Conservation (phyloP, 257 asterid genomes). For the Asclepias syriaca region DNA sequence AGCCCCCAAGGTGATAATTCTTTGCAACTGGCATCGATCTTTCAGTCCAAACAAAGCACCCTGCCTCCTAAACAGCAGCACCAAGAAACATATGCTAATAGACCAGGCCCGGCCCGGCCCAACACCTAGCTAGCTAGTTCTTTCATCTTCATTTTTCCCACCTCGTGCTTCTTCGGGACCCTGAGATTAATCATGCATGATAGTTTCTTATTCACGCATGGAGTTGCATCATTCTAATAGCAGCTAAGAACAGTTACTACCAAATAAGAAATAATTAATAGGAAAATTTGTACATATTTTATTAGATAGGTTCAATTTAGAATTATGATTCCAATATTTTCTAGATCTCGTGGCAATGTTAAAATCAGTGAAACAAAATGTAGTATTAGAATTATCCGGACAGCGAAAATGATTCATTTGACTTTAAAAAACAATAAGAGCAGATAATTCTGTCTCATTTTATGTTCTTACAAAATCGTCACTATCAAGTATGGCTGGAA, state of each 20-base stretch:
- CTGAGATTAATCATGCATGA: conserved; percentile 3
- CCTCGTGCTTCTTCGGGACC: background rate
- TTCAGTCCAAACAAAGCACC: conserved; percentile 1
- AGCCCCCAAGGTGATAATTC: conserved; percentile 3
- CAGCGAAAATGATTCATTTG: background rate
- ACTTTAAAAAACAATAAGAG: background rate
- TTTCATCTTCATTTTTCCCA: background rate
- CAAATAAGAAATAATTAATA: background rate
- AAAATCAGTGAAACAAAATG: background rate
- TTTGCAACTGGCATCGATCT: background rate
- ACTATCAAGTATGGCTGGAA: conserved; percentile 29
- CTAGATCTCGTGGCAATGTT: background rate
- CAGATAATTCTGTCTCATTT: no score
- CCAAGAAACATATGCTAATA: conserved; percentile 9
- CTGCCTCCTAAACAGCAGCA: conserved; percentile 18
- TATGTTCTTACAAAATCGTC: conserved; percentile 19
- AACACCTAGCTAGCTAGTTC: background rate
- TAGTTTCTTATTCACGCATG: background rate
- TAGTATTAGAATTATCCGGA: background rate
- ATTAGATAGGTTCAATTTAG: background rate
- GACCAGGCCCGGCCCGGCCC: background rate
- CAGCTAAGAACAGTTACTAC: background rate
- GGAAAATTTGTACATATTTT: no score
- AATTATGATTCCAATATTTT: background rate
- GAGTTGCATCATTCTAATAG: background rate